Evolutionary conservation across 805 yeast species (phyloP).

Genomic region (Babjeviella inositovora): DNA sequence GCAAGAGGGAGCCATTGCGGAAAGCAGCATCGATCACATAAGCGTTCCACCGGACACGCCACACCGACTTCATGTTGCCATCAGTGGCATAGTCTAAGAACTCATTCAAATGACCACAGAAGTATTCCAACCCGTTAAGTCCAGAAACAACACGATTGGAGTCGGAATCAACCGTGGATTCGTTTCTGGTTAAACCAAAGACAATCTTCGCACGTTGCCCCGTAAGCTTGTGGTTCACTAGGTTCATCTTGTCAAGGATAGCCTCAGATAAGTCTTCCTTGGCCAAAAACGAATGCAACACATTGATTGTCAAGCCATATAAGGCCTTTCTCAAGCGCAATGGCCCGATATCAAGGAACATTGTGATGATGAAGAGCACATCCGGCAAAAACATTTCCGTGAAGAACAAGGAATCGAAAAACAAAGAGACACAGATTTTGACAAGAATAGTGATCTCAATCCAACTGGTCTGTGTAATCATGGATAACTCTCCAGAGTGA

Average conservation of each 20-base stretch:
- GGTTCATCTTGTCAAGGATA: conserved; percentile 22
- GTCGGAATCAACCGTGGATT: conserved; percentile 16
- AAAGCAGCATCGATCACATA: conserved; percentile 51
- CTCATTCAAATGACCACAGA: conserved; percentile 36
- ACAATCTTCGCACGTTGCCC: conserved; percentile 55
- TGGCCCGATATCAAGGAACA: conserved; percentile 35
- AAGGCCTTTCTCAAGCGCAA: conserved; percentile 43
- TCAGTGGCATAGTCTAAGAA: conserved; percentile 33
- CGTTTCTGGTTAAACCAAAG: conserved; percentile 52
- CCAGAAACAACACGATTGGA: conserved; percentile 15
- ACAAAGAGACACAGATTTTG: conserved; percentile 42
- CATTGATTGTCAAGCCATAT: conserved; percentile 45
- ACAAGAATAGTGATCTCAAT: conserved; percentile 58
- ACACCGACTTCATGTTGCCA: conserved; percentile 27
- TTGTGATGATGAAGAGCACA: conserved; percentile 47
- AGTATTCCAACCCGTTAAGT: conserved; percentile 42
- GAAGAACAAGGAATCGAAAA: conserved; percentile 51
- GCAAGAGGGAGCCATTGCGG: conserved; percentile 36
- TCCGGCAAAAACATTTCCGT: conserved; percentile 60
- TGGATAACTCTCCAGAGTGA: conserved; percentile 22
- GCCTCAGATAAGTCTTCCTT: conserved; percentile 30
- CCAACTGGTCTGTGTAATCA: conserved; percentile 33
- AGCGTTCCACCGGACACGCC: conserved; percentile 54
- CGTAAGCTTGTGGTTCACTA: conserved; percentile 26
- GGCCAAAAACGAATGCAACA: conserved; percentile 52